A percentile compares a stretch with the other conserved stretches of the same genome.
Evolutionary conservation across 2,329 filamentous ascomycete species (phyloP).

Genomic region (Venturia oleaginea): DNA sequence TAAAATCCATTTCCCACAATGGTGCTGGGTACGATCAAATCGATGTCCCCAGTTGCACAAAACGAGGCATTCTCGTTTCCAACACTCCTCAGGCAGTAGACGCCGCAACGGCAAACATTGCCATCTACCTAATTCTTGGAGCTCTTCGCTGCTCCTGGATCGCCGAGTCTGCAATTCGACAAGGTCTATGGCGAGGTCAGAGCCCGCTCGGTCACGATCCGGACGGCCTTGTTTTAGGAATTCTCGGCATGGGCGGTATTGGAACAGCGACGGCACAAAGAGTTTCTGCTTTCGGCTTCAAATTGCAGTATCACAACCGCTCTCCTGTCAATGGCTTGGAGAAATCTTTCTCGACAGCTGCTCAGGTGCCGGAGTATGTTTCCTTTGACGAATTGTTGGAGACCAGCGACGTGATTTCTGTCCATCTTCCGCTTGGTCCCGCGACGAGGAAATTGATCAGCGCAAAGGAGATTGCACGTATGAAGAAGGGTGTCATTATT

Average conservation of each 20-base stretch:
- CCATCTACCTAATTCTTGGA: constrained; percentile 43
- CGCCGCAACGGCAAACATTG: constrained; percentile 42
- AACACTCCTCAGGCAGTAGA: constrained; percentile 41
- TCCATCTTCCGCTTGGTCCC: constrained; percentile 44
- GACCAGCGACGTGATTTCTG: constrained; percentile 45
- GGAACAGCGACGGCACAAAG: constrained; percentile 41
- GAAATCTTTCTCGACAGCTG: constrained; percentile 13
- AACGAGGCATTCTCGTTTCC: constrained; percentile 36
- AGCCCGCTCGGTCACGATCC: constrained; percentile 42
- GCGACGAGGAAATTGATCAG: constrained; percentile 46
- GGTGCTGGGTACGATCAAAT: constrained; percentile 55
- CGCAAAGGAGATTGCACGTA: constrained; percentile 40
- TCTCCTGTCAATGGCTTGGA: constrained; percentile 31
- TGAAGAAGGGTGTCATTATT: constrained; percentile 48
- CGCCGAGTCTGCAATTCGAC: constrained; percentile 37
- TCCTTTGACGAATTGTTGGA: constrained; percentile 46
- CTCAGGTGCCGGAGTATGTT: constrained; percentile 42
- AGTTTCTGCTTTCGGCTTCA: constrained; percentile 47
- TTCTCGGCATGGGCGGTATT: constrained; percentile 53
- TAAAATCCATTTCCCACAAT: constrained; percentile 45
- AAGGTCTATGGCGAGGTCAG: constrained; percentile 31
- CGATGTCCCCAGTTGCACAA: constrained; percentile 44
- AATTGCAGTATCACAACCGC: constrained; percentile 51
- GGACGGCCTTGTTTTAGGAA: constrained; percentile 44
- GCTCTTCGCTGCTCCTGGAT: constrained; percentile 42